phyloP scores from a whole-genome alignment of 148 eudicot genomes.

The Diospyros kaki region DNA sequence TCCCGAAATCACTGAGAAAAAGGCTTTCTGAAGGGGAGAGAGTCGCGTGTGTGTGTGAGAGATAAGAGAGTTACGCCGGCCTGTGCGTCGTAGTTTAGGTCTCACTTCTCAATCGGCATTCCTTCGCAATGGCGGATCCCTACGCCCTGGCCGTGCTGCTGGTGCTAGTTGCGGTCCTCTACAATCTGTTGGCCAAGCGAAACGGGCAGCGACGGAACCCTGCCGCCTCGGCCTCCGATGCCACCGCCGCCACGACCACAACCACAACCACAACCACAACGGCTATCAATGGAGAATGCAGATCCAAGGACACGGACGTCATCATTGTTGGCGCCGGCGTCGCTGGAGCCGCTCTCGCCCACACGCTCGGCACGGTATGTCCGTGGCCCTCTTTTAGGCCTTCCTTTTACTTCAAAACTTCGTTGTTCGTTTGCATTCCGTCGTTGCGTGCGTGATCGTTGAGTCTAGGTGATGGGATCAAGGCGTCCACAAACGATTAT shows the following conservation, averaged over 20 bases:
- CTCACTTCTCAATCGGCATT: too few relatives aligned
- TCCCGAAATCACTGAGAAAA: too few relatives aligned
- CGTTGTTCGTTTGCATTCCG: background rate
- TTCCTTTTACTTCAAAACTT: background rate
- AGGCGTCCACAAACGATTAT: background rate
- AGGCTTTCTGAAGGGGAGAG: too few relatives aligned
- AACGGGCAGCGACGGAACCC: constrained; percentile 3
- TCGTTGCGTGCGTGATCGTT: background rate
- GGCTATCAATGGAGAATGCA: constrained; percentile 21
- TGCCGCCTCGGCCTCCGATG: background rate
- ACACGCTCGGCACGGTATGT: constrained; percentile 67
- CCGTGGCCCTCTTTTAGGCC: background rate
- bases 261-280: constrained; percentile 21
- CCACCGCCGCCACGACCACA: background rate
- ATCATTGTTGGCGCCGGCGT: constrained; percentile 74
- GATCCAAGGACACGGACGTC: constrained; percentile 39
- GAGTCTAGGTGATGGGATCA: background rate
- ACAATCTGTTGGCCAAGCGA: constrained; percentile 18
- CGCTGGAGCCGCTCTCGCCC: constrained; percentile 78
- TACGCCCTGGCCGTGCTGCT: constrained; percentile 23
- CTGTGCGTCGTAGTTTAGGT: too few relatives aligned
- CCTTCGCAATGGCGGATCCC: too few relatives aligned
- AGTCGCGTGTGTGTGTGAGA: too few relatives aligned
- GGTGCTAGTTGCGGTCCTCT: constrained; percentile 21
- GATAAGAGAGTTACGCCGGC: too few relatives aligned